Percentiles rank a stretch among this genome's conserved stretches.
Conservation (phyloP, 1,284 basidiomycete species). For the Marasmius oreades region DNA sequence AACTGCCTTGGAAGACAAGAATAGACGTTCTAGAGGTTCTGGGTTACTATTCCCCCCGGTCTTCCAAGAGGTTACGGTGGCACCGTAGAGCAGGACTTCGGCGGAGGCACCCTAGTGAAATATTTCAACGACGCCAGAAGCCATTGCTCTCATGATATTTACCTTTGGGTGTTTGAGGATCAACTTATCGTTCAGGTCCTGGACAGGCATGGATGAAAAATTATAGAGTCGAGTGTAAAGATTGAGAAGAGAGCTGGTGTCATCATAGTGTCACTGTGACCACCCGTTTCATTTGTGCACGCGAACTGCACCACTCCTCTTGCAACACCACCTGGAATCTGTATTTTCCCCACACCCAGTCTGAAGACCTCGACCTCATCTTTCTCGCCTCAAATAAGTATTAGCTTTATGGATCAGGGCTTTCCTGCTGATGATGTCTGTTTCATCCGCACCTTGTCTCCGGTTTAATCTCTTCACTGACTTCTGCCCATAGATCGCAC, state of each 20-base stretch:
- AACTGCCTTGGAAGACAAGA: constrained; percentile 71
- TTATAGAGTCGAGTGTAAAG: no score
- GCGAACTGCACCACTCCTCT: no score
- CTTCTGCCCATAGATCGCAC: constrained; percentile 57
- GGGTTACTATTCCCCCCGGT: constrained; percentile 34
- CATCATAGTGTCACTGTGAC: no score
- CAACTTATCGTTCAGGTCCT: constrained; percentile 35
- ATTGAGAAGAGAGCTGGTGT: no score
- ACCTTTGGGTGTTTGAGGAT: constrained; percentile 55
- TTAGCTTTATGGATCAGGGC: constrained; percentile 57
- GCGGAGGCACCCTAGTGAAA: constrained; percentile 59
- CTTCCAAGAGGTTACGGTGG: constrained; percentile 81
- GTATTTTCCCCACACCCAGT: constrained; percentile 10
- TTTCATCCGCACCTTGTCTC: background rate
- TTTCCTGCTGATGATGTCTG: constrained; percentile 49
- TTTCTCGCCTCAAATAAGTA: constrained; percentile 7
- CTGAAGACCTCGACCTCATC: constrained; percentile 2
- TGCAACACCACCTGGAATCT: background rate
- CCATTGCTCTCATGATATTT: background rate
- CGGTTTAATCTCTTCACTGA: background rate
- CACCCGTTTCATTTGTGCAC: no score
- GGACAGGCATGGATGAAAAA: constrained; percentile 40
- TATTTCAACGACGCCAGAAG: constrained; percentile 1
- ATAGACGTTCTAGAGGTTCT: constrained; percentile 62
- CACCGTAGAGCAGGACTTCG: constrained; percentile 77